Conservation (phyloP, 805 yeast genomes). For the Ogataea trehalophila region DNA sequence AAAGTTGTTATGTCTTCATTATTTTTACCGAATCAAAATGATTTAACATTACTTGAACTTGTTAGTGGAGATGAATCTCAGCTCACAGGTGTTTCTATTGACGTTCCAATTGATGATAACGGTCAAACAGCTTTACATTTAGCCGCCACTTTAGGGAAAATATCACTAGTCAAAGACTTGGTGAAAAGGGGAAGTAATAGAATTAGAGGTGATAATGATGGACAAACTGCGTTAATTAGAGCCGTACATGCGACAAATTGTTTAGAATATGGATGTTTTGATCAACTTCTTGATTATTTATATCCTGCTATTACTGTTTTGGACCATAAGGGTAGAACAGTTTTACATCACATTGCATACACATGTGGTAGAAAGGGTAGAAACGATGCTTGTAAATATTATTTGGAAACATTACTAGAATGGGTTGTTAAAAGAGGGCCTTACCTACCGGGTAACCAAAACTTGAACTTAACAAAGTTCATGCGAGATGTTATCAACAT, state of each 20-base stretch:
- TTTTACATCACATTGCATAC: constrained; percentile 80
- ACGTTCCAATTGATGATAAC: constrained; percentile 85
- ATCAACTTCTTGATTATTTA: constrained; percentile 60
- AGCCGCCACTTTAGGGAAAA: constrained; percentile 88
- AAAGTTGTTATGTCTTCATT: constrained; percentile 43
- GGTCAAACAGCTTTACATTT: constrained; percentile 95
- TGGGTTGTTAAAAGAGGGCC: constrained; percentile 65
- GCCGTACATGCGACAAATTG: constrained; percentile 82
- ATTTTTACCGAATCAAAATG: constrained; percentile 40
- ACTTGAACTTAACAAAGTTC: constrained; percentile 49
- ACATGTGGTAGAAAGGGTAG: constrained; percentile 76
- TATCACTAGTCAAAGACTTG: constrained; percentile 61
- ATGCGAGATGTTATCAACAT: constrained; percentile 74
- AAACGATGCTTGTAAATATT: constrained; percentile 67
- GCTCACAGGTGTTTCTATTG: constrained; percentile 48
- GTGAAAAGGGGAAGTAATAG: constrained; percentile 66
- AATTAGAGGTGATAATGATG: constrained; percentile 68
- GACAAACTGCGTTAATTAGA: constrained; percentile 83
- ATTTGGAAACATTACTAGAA: constrained; percentile 64
- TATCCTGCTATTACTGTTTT: constrained; percentile 67
- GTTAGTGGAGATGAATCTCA: constrained; percentile 25
- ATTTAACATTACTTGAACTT: constrained; percentile 22
- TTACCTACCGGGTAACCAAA: constrained; percentile 37
- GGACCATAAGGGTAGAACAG: constrained; percentile 71
- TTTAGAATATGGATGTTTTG: constrained; percentile 73